Base-by-base conservation (phyloP, 2,329 filamentous ascomycete genomes). In the Talaromyces sp. region DNA sequence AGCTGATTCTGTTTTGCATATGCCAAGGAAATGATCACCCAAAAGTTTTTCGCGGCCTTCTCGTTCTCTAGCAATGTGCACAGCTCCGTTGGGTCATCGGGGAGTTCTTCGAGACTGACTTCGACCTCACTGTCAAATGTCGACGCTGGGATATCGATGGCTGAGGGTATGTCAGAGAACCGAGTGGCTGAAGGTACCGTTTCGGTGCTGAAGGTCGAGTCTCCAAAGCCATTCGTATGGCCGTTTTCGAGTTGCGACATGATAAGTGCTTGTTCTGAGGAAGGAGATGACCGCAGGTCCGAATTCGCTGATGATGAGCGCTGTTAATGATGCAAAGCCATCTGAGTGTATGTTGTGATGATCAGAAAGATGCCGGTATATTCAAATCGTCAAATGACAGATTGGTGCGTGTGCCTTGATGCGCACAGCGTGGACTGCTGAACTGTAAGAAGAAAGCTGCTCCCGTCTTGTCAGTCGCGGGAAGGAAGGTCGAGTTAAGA, bases 11-110 rank as follows among this genome's bases (percentile, higher is more conserved):
- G 92, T 81, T 98, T 99, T 47, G 95, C 94, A 75, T 99, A 99
- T 57, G 94, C 94, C 66, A 98, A 85, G 49, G 96, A 91, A 70
- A 98, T 95, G n/a, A 92, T 94, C 84, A 99, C 94, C 96, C 96
- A 99, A 71, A 96, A 96, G 61, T 89, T 92, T 73, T 94, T 93
- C 43, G 92, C 90, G 16, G 93, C 93, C 73, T 90, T 89, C 78
- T 99, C 96, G 74, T 95, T 96, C 80, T 99, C 94, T 68, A 99
- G 88, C 60, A 99, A 85, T 35, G 92, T 95, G 78, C 95, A 99
- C 5, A 99, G 86, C 81, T 99, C 95, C 56, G 91, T 97, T 22
- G 92, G 92, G 75, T 98, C 95, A 76, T 98, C 95, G 67, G 93
- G 87, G 45, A 97, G 88, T 69, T 94, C 92, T 75, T 93, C 90